phyloP scores from a whole-genome alignment of 129 eudicot species.

The Flaveria robusta region DNA sequence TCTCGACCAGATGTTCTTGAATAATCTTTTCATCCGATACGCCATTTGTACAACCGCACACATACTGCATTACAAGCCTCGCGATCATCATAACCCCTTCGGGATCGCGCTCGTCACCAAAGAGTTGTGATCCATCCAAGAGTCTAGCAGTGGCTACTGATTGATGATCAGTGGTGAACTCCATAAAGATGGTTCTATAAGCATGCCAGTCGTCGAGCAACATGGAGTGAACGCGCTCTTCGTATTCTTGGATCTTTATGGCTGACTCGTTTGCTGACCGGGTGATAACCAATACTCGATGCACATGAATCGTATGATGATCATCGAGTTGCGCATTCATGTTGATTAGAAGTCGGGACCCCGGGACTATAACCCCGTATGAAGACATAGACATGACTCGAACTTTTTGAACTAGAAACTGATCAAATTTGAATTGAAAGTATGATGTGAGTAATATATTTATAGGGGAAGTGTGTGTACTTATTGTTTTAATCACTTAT shows the following conservation, averaged over 20 bases:
- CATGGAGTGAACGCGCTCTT: neutral
- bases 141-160: no score
- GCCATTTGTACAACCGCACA: neutral
- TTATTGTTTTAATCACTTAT: neutral
- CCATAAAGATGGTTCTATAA: neutral
- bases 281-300: neutral
- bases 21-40: neutral
- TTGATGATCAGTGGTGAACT: no score
- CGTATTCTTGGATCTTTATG: neutral
- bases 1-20: neutral
- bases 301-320: neutral
- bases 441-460: neutral
- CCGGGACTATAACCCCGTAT: neutral
- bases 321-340: neutral
- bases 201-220: neutral
- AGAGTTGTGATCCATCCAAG: neutral
- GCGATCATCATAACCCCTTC: neutral
- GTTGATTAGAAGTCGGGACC: neutral
- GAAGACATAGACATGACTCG: neutral
- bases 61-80: constrained; percentile 3
- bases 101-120: neutral
- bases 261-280: neutral
- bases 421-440: constrained; percentile 1
- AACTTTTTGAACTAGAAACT: no score
- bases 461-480: neutral